These are phyloP conservation scores for Teunomyces lycoperdinae DNA, from an alignment of 805 yeast species.

Conservation along the genomic window DNA sequence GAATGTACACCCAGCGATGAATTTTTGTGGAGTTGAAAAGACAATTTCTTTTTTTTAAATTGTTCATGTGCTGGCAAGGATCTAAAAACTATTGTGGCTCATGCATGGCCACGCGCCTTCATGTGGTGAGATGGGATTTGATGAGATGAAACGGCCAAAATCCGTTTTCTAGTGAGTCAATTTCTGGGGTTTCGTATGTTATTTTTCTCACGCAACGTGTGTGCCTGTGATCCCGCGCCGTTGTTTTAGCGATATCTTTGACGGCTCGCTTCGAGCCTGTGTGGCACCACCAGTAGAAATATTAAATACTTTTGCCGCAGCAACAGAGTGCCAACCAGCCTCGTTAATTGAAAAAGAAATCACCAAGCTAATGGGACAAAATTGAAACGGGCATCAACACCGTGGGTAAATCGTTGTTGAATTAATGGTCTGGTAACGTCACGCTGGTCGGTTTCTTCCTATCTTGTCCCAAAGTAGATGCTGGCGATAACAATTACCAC, in stretches of 20 bases:
- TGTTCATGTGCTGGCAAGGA: no score
- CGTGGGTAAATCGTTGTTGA: not conserved
- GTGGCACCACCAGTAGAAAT: not conserved
- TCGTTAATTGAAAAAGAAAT: not conserved
- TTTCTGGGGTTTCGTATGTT: not conserved
- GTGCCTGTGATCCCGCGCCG: not conserved
- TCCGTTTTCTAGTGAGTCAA: not conserved
- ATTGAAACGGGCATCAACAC: no score
- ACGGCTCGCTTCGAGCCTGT: no score
- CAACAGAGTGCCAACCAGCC: not conserved
- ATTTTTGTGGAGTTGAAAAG: no score
- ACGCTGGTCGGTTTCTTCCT: not conserved
- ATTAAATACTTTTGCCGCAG: not conserved
- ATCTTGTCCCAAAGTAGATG: conserved; percentile 12
- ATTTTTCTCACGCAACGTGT: not conserved
- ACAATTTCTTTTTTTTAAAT: no score
- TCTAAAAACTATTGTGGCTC: not conserved
- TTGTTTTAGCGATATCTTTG: not conserved
- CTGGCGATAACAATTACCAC: conserved; percentile 16
- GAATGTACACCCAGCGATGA: no score
- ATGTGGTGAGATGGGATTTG: not conserved
- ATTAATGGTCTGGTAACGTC: not conserved
- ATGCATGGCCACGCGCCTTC: not conserved
- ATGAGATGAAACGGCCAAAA: not conserved
- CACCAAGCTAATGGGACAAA: not conserved